phyloP scores from a whole-genome alignment of 2,329 filamentous ascomycete species.

The Verticillium dahliae region DNA sequence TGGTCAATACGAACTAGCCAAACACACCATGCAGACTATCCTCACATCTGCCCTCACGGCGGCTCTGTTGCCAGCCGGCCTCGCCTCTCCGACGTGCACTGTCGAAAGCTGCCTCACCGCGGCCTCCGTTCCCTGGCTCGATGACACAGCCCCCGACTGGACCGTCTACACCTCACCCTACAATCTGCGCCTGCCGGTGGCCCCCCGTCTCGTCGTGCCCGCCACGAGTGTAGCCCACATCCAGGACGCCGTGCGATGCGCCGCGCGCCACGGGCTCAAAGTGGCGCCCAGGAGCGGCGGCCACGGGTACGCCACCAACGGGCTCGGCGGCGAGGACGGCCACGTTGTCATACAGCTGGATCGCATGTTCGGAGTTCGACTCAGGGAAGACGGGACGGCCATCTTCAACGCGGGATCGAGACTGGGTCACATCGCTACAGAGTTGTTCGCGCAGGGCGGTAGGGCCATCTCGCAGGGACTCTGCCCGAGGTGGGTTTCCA shows the following conservation, averaged over 20 bases:
- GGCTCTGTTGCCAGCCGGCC: not conserved
- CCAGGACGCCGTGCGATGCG: slow-evolving; percentile 39
- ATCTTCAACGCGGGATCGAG: slow-evolving; percentile 41
- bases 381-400: slow-evolving; percentile 32
- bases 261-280: slow-evolving; percentile 30
- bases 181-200: slow-evolving; percentile 24
- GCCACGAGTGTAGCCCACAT: slow-evolving; percentile 35
- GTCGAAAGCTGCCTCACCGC: slow-evolving; percentile 10
- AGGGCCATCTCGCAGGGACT: slow-evolving; percentile 44
- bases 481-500: slow-evolving; percentile 36
- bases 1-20: too few species aligned
- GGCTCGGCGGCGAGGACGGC: slow-evolving; percentile 40
- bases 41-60: not conserved
- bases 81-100: not conserved
- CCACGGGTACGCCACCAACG: slow-evolving; percentile 43
- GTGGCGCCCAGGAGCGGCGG: slow-evolving; percentile 44
- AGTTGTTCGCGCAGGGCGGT: slow-evolving; percentile 28
- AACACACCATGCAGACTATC: not conserved
- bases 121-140: slow-evolving; percentile 13
- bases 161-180: slow-evolving; percentile 17
- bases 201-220: slow-evolving; percentile 35
- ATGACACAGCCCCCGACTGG: slow-evolving; percentile 11
- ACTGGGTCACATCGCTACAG: slow-evolving; percentile 37
- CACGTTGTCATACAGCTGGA: slow-evolving; percentile 40
- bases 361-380: slow-evolving; percentile 32